Percentiles rank a stretch among this genome's conserved stretches.
These are phyloP conservation scores for Aspergillus nomiae DNA, from an alignment of 2,329 filamentous ascomycete genomes.

Conservation along the genomic window DNA sequence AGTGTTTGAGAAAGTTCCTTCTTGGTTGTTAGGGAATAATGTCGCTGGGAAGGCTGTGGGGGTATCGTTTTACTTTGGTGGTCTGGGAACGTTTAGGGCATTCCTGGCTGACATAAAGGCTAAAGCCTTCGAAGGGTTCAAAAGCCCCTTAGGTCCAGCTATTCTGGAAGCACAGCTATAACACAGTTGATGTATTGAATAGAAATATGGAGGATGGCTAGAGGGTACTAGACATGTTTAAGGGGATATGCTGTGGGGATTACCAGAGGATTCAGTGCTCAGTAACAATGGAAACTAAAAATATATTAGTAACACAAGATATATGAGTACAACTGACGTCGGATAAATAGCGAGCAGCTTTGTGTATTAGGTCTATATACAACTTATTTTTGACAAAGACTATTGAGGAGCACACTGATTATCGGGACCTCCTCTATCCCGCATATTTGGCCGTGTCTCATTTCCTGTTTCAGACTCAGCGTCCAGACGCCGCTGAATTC, in stretches of 20 bases:
- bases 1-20: slow-evolving; percentile 5
- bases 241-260: background rate
- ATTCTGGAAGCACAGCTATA: background rate
- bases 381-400: background rate
- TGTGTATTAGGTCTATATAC: background rate
- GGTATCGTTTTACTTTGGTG: slow-evolving; percentile 8
- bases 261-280: background rate
- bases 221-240: background rate
- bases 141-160: background rate
- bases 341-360: background rate
- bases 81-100: slow-evolving; percentile 5
- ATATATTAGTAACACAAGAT: no score
- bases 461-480: background rate
- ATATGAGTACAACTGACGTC: background rate
- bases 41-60: slow-evolving; percentile 25
- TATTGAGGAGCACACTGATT: background rate
- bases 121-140: slow-evolving; percentile 5
- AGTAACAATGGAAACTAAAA: no score
- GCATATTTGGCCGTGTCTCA: background rate
- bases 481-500: background rate
- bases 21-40: slow-evolving; percentile 15
- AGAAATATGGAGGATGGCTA: background rate
- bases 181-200: background rate
- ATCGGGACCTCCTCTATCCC: background rate
- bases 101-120: slow-evolving; percentile 3